Base-by-base conservation (phyloP, 495 filamentous ascomycete species). In the Neurospora discreta region DNA sequence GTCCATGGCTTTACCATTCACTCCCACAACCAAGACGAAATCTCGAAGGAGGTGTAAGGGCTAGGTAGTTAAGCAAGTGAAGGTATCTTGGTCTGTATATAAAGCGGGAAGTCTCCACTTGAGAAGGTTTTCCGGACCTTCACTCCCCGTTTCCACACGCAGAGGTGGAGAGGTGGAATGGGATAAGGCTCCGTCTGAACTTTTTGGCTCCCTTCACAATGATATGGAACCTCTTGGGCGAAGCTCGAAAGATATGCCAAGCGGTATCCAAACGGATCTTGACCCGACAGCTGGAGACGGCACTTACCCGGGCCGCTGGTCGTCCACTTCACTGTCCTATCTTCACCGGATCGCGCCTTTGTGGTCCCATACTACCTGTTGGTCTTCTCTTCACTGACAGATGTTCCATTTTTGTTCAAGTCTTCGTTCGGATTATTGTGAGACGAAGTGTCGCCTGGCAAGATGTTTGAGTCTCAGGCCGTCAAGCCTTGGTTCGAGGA, bases 271-370 rank as follows among this genome's bases (percentile, higher is more conserved):
- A 46, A 20, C 43, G 8, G n/a, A 46, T 46, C 0, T 46, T 13
- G 0, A 4, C 9, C 3, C 1, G n/a, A 46, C n/a, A 23, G 43
- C 0, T 11, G 1, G 9, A 5, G n/a, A 23, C n/a, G 3, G n/a
- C n/a, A 46, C 9, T 3, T 11, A 23, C n/a, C 8, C 9, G 9
- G n/a, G 13, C 3, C n/a, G 0, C 43, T 5, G 0, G 0, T 11
- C n/a, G n/a, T 46, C n/a, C n/a, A 10, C n/a, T 23, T 46, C 43
- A 46, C n/a, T 20, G 9, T 1, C 9, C 0, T 46, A 46, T 9
- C n/a, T 46, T 2, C 3, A 3, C 0, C 1, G 3, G n/a, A 13
- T 23, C 1, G 20, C 0, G n/a, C 11, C 11, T 5, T 5, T 23
- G 9, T 23, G 8, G 43, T 46, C 9, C n/a, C 9, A 42, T 6